Evolutionary conservation across 2,329 filamentous ascomycete species (phyloP), one percentile per base, ranked within the genome.

Genomic region (Aspergillus arachidicola): DNA sequence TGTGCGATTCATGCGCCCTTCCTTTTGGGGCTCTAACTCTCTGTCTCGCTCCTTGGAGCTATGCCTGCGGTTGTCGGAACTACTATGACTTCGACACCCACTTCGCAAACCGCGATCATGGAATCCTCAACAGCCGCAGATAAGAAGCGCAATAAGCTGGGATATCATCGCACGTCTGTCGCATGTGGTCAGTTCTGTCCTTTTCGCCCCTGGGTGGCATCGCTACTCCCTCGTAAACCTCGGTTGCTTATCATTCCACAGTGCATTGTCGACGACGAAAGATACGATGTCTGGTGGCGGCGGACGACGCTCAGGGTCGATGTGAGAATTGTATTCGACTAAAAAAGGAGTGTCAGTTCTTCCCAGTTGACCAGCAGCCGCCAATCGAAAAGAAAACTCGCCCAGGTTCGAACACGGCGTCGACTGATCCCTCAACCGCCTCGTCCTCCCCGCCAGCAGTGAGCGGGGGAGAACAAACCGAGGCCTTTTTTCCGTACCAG

Each of bases 341-440:
- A 74, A 96, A 96, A 78, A 97, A 96, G 74, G 93, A 97, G 68
- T 98, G 94, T 79, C 92, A 91, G 75, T 98, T 96, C 79, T 91
- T 89, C 71, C 92, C 94, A 0, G 94, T 97, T 26, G 93, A 97
- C 68, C 91, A 93, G 75, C 85, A 87, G 68, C 87, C 86, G 30
- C 83, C 84, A 11, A 74, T 82, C 45, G 80, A 82, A 62, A 82
- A 81, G 69, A 81, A 81, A 64, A 72, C 80, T 46, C 80, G 81
- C 34, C 75, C 79, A 26, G 77, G 68, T 38, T 79, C 79, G 11
- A 83, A 85, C 50, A 73, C 76, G 4, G 76, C 73, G 28, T 78
- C 79, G 5, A 76, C 80, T 11, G 80, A 82, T 32, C 79, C 79
- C 14, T 83, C 84, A 12, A 79, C 79, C 11, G 78, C 83, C 9